Evolutionary conservation across 2,329 filamentous ascomycete genomes (phyloP), one percentile per base, ranked within the genome.

Genomic region (Colletotrichum lini): DNA sequence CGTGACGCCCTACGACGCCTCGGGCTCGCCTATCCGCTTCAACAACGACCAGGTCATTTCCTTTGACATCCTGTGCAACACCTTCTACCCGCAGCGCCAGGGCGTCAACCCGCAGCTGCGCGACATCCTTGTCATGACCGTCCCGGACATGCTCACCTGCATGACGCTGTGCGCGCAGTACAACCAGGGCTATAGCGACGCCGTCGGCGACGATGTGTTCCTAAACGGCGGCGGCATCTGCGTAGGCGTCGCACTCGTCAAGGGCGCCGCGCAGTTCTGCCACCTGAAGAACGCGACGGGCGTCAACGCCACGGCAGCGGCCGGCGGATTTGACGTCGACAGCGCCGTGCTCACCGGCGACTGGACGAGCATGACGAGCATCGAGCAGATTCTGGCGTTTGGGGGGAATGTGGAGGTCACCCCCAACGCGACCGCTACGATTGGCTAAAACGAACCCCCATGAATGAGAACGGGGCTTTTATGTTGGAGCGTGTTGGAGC

Each of bases 91-190:
- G 18, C 61, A 67, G 56, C 64, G 68, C 18, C 72, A 72, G 64
- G 68, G 72, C 23, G 3, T 69, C 49, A 73, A 73, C 30, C 69
- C 70, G 30, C 50, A 15, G 21, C 53, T 72, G 42, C 70, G 70
- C 45, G 68, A 64, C 58, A 73, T 72, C 60, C 50, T 68, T 13
- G 69, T 69, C 45, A 69, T 69, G 63, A 58, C 49, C 44, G 69
- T 72, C 42, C 71, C 69, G 15, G 71, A 73, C 42, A 73, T 73
- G 71, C 57, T 73, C 9, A 64, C 71, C 21, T 73, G 71, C 59
- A 72, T 72, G 57, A 72, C 71, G 23, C 69, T 73, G 9, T 73
- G 69, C 69, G 71, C 71, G 5, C 67, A 73, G 69, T 72, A 72
- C 53, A 73, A 73, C 53, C 62, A 71, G 67, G 68, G 71, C 12